A percentile compares a stretch with the other conserved stretches of the same genome.
phyloP scores from a whole-genome alignment of 208 protist genomes.

The Leishmania lainsoni region DNA sequence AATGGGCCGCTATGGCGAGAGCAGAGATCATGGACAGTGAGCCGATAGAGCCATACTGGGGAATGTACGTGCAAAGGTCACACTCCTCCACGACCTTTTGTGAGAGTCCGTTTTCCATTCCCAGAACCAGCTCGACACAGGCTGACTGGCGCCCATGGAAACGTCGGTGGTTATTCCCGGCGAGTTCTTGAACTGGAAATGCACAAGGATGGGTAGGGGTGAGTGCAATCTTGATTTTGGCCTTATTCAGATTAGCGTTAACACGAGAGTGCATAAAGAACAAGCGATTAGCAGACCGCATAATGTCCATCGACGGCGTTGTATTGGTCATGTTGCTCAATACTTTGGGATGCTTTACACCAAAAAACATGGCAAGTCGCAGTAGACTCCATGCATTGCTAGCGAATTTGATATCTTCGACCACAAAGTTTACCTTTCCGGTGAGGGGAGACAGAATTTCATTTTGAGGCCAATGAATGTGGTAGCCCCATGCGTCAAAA shows the following conservation, averaged over 20 bases:
- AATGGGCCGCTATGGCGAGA: conserved; percentile 72
- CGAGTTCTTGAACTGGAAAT: conserved; percentile 49
- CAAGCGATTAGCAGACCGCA: conserved; percentile 57
- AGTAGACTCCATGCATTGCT: conserved; percentile 87
- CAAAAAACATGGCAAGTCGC: conserved; percentile 78
- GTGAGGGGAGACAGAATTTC: conserved; percentile 30
- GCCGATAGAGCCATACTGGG: conserved; percentile 87
- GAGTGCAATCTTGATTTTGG: conserved; percentile 53
- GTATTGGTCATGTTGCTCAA: conserved; percentile 53
- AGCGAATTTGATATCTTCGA: conserved; percentile 89
- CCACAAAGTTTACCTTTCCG: conserved; percentile 47
- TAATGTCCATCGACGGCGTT: conserved; percentile 78
- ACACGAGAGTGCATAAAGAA: conserved; percentile 75
- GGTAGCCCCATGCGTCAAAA: conserved; percentile 85
- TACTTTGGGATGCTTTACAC: conserved; percentile 61
- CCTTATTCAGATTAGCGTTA: conserved; percentile 17
- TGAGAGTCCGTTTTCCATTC: conserved; percentile 87
- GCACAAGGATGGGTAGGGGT: conserved; percentile 65
- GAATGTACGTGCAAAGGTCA: conserved; percentile 70
- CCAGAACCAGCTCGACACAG: conserved; percentile 70
- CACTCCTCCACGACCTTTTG: conserved; percentile 36
- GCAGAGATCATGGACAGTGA: conserved; percentile 85
- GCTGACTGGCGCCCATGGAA: background rate
- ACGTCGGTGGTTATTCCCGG: conserved; percentile 24
- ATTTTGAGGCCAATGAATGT: conserved; percentile 64